Percentiles rank a stretch among this genome's conserved stretches.
Evolutionary conservation across 352 stramenopile species (phyloP).

Genomic region (Aphanomyces invadans): DNA sequence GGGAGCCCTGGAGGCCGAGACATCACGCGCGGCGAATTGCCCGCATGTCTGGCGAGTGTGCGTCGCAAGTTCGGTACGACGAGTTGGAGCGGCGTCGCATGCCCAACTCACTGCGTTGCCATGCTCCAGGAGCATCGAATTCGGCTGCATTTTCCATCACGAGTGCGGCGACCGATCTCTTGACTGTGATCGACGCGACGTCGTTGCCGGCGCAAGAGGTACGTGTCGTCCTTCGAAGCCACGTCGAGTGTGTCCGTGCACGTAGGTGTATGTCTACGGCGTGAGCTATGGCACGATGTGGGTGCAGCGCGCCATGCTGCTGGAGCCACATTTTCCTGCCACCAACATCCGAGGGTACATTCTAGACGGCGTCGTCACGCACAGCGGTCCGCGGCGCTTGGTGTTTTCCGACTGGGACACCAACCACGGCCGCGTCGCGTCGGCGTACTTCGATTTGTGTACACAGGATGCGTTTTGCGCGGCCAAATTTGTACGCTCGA

Average conservation of each 20-base stretch:
- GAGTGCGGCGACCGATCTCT: constrained; percentile 55
- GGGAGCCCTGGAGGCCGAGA: not conserved
- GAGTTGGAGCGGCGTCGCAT: not conserved
- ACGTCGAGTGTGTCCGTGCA: too few species aligned
- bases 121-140: not conserved
- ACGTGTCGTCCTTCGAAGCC: too few species aligned
- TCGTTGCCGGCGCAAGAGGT: constrained; percentile 6
- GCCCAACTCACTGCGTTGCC: too few species aligned
- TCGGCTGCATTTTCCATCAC: constrained; percentile 55
- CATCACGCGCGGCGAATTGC: not conserved
- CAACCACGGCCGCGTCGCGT: constrained; percentile 32
- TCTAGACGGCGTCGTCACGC: constrained; percentile 41
- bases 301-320: constrained; percentile 28
- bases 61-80: not conserved
- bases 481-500: constrained; percentile 21
- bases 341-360: constrained; percentile 37
- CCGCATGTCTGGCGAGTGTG: not conserved
- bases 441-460: constrained; percentile 29
- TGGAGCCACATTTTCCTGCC: constrained; percentile 16
- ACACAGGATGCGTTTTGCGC: constrained; percentile 24
- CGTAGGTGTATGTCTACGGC: constrained; percentile 38
- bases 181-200: constrained; percentile 41
- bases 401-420: constrained; percentile 37
- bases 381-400: constrained; percentile 27
- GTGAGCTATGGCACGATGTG: constrained; percentile 67